Evolutionary conservation across 1,139 yeast genomes (phyloP).

Genomic region (Saccharomycopsis hybrid): DNA sequence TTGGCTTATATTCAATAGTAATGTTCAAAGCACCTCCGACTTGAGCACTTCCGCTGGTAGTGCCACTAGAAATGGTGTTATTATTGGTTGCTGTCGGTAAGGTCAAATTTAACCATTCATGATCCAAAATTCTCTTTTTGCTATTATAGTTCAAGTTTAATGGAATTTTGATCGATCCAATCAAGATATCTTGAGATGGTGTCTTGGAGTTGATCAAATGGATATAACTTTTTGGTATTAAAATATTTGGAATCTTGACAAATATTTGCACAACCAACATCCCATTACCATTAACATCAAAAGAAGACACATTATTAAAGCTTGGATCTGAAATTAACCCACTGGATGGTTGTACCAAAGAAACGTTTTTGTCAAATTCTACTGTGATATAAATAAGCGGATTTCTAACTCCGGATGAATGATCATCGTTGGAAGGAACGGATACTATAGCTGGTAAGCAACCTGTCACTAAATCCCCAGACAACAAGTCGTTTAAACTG

Average conservation of each 20-base stretch:
- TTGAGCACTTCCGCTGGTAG: slow-evolving; percentile 19
- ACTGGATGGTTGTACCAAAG: slow-evolving; percentile 72
- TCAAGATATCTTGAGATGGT: slow-evolving; percentile 35
- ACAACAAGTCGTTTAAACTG: slow-evolving; percentile 23
- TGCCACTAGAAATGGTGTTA: background rate
- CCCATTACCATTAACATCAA: slow-evolving; percentile 75
- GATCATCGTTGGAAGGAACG: slow-evolving; percentile 39
- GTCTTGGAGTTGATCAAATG: slow-evolving; percentile 30
- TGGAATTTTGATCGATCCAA: slow-evolving; percentile 31
- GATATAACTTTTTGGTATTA: slow-evolving; percentile 44
- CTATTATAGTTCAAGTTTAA: slow-evolving; percentile 32
- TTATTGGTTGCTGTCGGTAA: slow-evolving; percentile 23
- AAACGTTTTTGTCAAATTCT: slow-evolving; percentile 76
- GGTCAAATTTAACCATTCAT: slow-evolving; percentile 37
- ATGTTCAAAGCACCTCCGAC: slow-evolving; percentile 50
- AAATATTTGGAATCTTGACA: slow-evolving; percentile 64
- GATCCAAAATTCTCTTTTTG: slow-evolving; percentile 36
- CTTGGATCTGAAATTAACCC: slow-evolving; percentile 60
- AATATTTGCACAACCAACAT: slow-evolving; percentile 63
- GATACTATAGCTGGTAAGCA: slow-evolving; percentile 63
- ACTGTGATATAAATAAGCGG: slow-evolving; percentile 62
- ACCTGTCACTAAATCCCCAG: slow-evolving; percentile 29
- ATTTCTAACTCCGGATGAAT: slow-evolving; percentile 34
- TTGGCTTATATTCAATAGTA: slow-evolving; percentile 74
- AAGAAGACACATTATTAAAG: slow-evolving; percentile 85